Base-by-base conservation (phyloP, 2,329 filamentous ascomycete genomes). In the Aspergillus intermedius region DNA sequence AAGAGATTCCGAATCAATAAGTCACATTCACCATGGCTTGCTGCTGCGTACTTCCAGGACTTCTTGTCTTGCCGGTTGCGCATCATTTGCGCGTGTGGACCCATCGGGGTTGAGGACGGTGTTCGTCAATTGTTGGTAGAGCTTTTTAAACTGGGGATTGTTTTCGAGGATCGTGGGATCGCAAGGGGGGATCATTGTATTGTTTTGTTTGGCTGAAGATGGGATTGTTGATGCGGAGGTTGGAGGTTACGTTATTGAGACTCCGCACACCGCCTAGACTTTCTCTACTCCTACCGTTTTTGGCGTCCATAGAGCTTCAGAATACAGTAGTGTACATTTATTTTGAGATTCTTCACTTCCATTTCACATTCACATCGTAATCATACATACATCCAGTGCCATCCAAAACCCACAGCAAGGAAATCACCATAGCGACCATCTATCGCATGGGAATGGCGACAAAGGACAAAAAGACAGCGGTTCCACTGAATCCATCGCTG, bases 141-240 rank as follows among this genome's bases (percentile, higher is more conserved):
- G 54, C 40, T 60, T 63, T 51, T 72, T 69, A 45, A 74, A 74
- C 44, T 68, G 62, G 6, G 70, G 68, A 46, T 74, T 73, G 5
- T 61, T 60, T 23, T 65, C 61, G 19, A 74, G 61, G 45, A 71
- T 65, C 21, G 59, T 55, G 4, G 65, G 64, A 37, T 72, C 65
- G 41, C 68, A 69, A 42, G 69, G 68, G 34, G 71, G 70, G 8
- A 74, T 67, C 72, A 74, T 74, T 44, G 46, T 60, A 4, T 40
- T 13, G 17, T 3, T 37, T 8, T 37, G 34, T 37, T 37, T 9
- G 15, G 17, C 1, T n/a, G 34, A 34, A n/a, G 10, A 37, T 17
- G 34, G 10, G 10, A 9, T 30, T 28, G 25, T 30, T 12, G 25
- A 30, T 28, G 25, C 25, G 9, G 25, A 30, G 25, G 25, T 30